Base-by-base conservation (phyloP, 2,329 filamentous ascomycete genomes). In the Xylariaceae sp. region DNA sequence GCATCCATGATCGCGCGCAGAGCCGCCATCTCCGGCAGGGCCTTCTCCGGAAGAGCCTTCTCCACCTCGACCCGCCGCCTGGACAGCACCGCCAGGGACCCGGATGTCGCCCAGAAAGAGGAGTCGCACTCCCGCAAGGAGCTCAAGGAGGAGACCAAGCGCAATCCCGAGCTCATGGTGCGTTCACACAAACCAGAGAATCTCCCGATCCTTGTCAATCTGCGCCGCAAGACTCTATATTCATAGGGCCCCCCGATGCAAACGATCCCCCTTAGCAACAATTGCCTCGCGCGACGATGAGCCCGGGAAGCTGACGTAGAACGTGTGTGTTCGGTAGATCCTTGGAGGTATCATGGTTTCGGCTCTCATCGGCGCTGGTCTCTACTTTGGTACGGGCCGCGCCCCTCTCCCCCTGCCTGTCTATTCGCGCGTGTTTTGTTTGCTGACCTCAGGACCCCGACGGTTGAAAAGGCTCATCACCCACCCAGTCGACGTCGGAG, bases 291-390 rank as follows among this genome's bases (percentile, higher is more conserved):
- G 21, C 8, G 21, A 23, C 21, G 8, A 8, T 23, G 8, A 23
- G 12, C 21, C 21, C 27, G 25, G 29, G 33, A 28, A 12, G 27
- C 49, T 52, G 33, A 56, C 41, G 25, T 25, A 34, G 6, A n/a
- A 15, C 21, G n/a, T n/a, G n/a, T n/a, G n/a, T n/a, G 23, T 13
- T 23, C 28, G 34, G 44, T 54, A 96, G 92, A 79, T 96, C 56
- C 83, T 98, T 47, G 76, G 89, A 45, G 85, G 78, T 57, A 80
- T 96, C 61, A 94, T 96, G 87, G 80, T 83, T 53, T 80, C 81
- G 60, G 83, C 86, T 53, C 83, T 95, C 57, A 80, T 80, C 56
- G 79, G 92, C 52, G 90, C 86, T 49, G 90, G 90, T 59, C 94
- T 80, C 78, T 87, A 89, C 68, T 85, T 92, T 54, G 83, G 83